A percentile compares a stretch with the other conserved stretches of the same genome.
These are phyloP conservation scores for Bocquillonia castaneifolia DNA, from an alignment of 441 rosid genomes.

Conservation along the genomic window DNA sequence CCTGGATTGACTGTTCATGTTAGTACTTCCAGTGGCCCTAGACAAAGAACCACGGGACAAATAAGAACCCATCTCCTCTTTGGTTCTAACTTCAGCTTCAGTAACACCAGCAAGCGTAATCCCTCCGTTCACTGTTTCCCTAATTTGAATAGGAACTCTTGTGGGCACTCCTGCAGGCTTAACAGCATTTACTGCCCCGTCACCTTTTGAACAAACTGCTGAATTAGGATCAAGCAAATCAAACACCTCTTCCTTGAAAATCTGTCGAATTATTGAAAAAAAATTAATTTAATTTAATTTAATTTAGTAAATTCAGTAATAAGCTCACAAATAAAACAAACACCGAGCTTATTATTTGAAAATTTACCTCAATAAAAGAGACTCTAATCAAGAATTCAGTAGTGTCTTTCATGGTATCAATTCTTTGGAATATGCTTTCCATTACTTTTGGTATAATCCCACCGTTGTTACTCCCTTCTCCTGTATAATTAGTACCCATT, in stretches of 20 bases:
- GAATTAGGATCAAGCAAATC: conserved; percentile 77
- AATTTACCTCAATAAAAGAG: conserved; percentile 82
- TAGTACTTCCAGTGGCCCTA: conserved; percentile 97
- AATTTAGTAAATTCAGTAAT: no score
- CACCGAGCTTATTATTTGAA: neutral
- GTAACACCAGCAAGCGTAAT: conserved; percentile 92
- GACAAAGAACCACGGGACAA: conserved; percentile 68
- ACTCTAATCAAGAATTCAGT: conserved; percentile 72
- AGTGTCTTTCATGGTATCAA: conserved; percentile 43
- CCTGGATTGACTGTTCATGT: conserved; percentile 99
- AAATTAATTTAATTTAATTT: no score
- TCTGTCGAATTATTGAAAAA: conserved; percentile 33
- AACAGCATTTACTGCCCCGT: conserved; percentile 28
- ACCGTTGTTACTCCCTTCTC: conserved; percentile 50
- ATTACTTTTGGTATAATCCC: conserved; percentile 85
- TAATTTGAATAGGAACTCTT: conserved; percentile 79
- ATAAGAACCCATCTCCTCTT: conserved; percentile 84
- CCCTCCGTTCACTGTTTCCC: conserved; percentile 86
- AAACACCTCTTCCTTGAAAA: conserved; percentile 93
- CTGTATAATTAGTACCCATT: conserved; percentile 87
- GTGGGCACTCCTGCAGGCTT: conserved; percentile 44
- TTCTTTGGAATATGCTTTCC: conserved; percentile 66
- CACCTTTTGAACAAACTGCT: conserved; percentile 40
- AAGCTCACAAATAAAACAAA: neutral
- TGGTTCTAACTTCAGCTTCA: conserved; percentile 83